Base-by-base conservation (phyloP, 352 stramenopile species). In the Pythium utonaiense region DNA sequence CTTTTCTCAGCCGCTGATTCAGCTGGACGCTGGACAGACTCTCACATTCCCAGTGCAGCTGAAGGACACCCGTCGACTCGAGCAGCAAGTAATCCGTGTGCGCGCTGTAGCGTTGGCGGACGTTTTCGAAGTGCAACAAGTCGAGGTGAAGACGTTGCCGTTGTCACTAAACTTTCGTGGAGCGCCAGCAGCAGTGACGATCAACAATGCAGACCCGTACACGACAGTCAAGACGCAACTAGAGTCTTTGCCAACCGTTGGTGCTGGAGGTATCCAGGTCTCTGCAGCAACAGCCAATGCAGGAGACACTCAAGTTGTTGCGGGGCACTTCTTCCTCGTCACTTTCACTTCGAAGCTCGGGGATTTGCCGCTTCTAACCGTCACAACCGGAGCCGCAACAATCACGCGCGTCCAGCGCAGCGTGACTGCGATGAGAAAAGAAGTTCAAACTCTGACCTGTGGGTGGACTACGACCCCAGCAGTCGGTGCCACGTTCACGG, bases 31-130 rank as follows among this genome's bases (percentile, higher is more conserved):
- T 16, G 79, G 82, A 1, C 61, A 87, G 1, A 53, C 64, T 0
- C 66, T 92, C 0, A 58, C 56, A 17, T 97, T 98, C 42, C 83
- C 93, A 54, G 87, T 99, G 17, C 85, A 96, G 66, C 72, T 97
- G 13, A 96, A 96, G 54, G 96, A 98, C 60, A 71, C 69, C 5
- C 79, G 85, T 16, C 77, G 85, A 4, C 50, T 89, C 0, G 85
- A 91, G 49, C 36, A 89, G 19, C 85, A 94, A 45, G 79, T 74
- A 3, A 63, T 94, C 58, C 77, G 79, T 1, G 24, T 89, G 3
- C 70, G 78, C 1, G 85, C 80, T 0, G 78, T 91, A 7, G 71
- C 79, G 10, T 42, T 92, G 24, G 53, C 68, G 1, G 67, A 69
- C 0, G 63, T 79, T 14, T 53, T 66, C 25, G 82, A 83, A 49